These are phyloP conservation scores for Leptographium galeiforme DNA, from an alignment of 2,329 filamentous ascomycete genomes.

Conservation along the genomic window DNA sequence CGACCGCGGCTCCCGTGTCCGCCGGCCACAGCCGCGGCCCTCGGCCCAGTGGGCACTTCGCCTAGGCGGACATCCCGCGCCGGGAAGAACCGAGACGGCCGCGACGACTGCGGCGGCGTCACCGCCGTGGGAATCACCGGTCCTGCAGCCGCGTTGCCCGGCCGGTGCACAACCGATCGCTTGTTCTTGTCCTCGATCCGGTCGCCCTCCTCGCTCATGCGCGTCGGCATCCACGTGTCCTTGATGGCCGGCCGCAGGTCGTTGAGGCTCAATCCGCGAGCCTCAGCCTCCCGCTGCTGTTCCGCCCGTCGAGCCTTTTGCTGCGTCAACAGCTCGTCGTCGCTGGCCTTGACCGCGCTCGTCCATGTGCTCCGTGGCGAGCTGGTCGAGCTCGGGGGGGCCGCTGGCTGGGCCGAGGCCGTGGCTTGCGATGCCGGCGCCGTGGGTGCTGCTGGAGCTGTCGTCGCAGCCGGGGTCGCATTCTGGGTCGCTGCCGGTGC, in stretches of 20 bases:
- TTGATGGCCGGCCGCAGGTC: slow-evolving; percentile 35
- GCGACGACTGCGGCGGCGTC: slow-evolving; percentile 23
- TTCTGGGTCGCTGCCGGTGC: not conserved
- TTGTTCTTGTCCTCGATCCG: slow-evolving; percentile 18
- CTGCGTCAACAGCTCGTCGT: slow-evolving; percentile 29
- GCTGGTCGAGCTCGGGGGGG: not conserved
- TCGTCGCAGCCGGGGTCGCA: not conserved
- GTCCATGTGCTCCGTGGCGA: slow-evolving; percentile 20
- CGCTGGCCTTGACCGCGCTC: slow-evolving; percentile 28
- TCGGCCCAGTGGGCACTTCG: slow-evolving; percentile 13
- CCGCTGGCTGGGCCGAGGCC: not conserved
- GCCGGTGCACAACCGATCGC: slow-evolving; percentile 15
- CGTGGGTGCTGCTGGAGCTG: not conserved
- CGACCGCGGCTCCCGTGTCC: slow-evolving; percentile 14
- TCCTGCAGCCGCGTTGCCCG: slow-evolving; percentile 2
- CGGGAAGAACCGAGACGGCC: slow-evolving; percentile 51
- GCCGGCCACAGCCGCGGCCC: not conserved
- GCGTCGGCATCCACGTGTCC: slow-evolving; percentile 38
- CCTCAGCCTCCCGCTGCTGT: slow-evolving; percentile 28
- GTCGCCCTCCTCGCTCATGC: slow-evolving; percentile 21
- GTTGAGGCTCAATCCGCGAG: slow-evolving; percentile 28
- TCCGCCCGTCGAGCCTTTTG: slow-evolving; percentile 25
- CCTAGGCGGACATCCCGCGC: slow-evolving; percentile 34
- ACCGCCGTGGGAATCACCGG: slow-evolving; percentile 7
- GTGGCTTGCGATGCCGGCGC: not conserved